phyloP scores from a whole-genome alignment of 1,284 basidiomycete species.

The Pascua sp. region DNA sequence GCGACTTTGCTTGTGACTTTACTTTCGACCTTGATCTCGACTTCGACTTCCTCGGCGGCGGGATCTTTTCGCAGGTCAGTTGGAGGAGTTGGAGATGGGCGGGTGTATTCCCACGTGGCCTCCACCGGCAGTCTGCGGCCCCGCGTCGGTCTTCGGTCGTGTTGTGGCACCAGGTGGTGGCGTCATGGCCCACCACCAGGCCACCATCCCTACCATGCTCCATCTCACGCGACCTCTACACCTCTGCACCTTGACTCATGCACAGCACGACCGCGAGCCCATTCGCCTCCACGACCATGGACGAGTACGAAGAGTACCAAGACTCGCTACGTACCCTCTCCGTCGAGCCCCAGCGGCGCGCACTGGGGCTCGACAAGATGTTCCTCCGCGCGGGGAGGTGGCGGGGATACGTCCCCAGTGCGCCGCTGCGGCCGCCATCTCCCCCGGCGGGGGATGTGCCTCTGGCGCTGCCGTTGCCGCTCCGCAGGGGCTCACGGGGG shows the following conservation, averaged over 20 bases:
- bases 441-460: conserved; percentile 16
- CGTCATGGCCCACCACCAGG: no score
- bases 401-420: neutral
- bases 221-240: neutral
- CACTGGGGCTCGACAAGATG: conserved; percentile 40
- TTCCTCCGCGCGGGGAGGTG: conserved; percentile 21
- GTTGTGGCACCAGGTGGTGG: no score
- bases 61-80: neutral
- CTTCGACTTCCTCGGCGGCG: neutral
- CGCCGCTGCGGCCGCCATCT: conserved; percentile 24
- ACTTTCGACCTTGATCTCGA: no score
- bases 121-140: neutral
- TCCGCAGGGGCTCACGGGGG: no score
- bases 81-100: neutral
- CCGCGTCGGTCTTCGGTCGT: no score
- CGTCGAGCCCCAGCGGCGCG: conserved; percentile 26
- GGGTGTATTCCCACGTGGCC: conserved; percentile 5
- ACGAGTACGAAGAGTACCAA: neutral
- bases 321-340: neutral
- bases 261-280: no score
- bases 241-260: neutral
- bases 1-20: neutral
- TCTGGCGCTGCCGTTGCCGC: conserved; percentile 29
- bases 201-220: no score
- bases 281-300: neutral